A percentile compares a stretch with the other conserved stretches of the same genome.
Evolutionary conservation across 768 basidiomycete genomes (phyloP).

Genomic region (Boletellus sp.): DNA sequence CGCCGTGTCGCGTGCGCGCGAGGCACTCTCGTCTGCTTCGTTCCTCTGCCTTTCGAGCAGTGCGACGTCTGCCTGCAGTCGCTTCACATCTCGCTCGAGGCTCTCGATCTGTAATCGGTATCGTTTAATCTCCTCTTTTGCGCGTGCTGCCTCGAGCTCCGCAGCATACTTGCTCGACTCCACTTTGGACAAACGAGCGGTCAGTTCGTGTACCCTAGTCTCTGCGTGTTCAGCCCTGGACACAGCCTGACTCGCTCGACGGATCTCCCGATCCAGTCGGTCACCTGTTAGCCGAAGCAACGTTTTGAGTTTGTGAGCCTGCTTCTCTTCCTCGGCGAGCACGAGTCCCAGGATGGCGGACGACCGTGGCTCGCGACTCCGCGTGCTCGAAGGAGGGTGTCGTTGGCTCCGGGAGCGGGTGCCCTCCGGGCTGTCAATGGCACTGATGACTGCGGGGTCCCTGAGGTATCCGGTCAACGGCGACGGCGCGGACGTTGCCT

Average conservation of each 20-base stretch:
- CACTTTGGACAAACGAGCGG: constrained; percentile 35
- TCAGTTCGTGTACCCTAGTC: constrained; percentile 40
- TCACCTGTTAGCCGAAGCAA: constrained; percentile 49
- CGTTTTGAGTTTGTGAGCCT: constrained; percentile 51
- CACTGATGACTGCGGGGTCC: constrained; percentile 39
- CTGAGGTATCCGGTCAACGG: constrained; percentile 43
- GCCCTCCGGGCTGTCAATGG: constrained; percentile 30
- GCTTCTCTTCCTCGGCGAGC: constrained; percentile 53
- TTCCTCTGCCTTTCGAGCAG: constrained; percentile 36
- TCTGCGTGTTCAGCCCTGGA: constrained; percentile 52
- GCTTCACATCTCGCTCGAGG: constrained; percentile 42
- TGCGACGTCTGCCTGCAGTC: constrained; percentile 27
- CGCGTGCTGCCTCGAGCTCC: constrained; percentile 38
- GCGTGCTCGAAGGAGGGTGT: constrained; percentile 37
- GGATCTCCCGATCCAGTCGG: constrained; percentile 53
- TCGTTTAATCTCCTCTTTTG: constrained; percentile 45
- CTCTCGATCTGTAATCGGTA: constrained; percentile 46
- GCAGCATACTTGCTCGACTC: constrained; percentile 40
- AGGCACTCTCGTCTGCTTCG: constrained; percentile 42
- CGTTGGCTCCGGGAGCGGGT: constrained; percentile 30
- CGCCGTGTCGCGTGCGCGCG: constrained; percentile 42
- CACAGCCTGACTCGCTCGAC: constrained; percentile 49
- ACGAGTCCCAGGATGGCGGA: constrained; percentile 42
- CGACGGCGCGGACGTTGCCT: constrained; percentile 43
- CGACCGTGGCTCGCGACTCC: constrained; percentile 37